These are phyloP conservation scores for Bombardia bombarda DNA, from an alignment of 495 filamentous ascomycete genomes.

Conservation along the genomic window DNA sequence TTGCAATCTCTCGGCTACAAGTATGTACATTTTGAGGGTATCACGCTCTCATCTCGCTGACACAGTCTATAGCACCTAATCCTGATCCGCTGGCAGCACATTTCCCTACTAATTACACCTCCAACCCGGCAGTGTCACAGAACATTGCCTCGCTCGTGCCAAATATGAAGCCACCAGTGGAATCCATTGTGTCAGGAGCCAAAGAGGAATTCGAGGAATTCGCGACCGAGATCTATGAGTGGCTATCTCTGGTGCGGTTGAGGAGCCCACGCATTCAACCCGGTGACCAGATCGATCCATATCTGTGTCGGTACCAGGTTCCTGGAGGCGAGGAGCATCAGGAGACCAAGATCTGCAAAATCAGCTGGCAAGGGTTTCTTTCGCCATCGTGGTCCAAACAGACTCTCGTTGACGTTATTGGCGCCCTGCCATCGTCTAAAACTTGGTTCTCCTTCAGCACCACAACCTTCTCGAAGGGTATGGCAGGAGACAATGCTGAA, in stretches of 20 bases:
- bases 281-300: conserved; percentile 69
- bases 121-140: conserved; percentile 21
- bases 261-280: conserved; percentile 61
- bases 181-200: conserved; percentile 24
- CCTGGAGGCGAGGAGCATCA: conserved; percentile 35
- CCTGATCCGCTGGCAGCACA: conserved; percentile 46
- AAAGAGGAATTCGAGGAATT: conserved; percentile 49
- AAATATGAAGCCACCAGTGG: conserved; percentile 32
- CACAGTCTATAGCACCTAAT: conserved; percentile 22
- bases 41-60: conserved; percentile 7
- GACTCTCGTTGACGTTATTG: conserved; percentile 31
- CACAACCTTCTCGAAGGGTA: conserved; percentile 36
- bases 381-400: conserved; percentile 37
- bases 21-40: conserved; percentile 16
- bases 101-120: conserved; percentile 41
- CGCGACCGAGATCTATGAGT: conserved; percentile 67
- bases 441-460: conserved; percentile 44
- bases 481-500: conserved; percentile 33
- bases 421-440: conserved; percentile 29
- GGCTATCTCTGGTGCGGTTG: conserved; percentile 68
- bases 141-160: conserved; percentile 40
- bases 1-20: conserved; percentile 46
- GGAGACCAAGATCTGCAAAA: conserved; percentile 30
- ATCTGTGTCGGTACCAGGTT: conserved; percentile 70
- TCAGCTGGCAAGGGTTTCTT: conserved; percentile 48